These are phyloP conservation scores for Geotrichum klebahnii DNA, from an alignment of 1,139 yeast genomes.

Conservation along the genomic window DNA sequence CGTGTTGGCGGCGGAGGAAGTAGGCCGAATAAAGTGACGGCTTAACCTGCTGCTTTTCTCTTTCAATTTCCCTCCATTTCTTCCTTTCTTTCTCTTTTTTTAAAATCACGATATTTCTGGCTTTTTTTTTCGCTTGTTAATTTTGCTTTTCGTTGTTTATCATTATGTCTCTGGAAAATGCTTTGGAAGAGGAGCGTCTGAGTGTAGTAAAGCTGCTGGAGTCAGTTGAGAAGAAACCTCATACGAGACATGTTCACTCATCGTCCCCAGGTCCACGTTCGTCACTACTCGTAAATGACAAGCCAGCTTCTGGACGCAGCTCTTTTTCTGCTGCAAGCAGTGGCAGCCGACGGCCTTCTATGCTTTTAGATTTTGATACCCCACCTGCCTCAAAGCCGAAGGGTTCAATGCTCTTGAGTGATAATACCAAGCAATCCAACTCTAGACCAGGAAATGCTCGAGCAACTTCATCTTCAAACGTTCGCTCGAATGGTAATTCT, in stretches of 20 bases:
- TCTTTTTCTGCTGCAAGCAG: conserved; percentile 11
- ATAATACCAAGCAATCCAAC: neutral
- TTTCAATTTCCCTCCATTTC: neutral
- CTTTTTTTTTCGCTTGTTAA: neutral
- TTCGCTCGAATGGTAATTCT: neutral
- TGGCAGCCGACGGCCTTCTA: conserved; percentile 11
- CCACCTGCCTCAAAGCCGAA: conserved; percentile 2
- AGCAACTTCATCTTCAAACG: conserved; percentile 1
- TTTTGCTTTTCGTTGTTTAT: neutral
- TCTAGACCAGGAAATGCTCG: neutral
- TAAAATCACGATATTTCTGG: neutral
- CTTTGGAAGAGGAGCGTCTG: conserved; percentile 46
- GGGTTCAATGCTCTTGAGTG: conserved; percentile 8
- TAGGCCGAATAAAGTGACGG: too few relatives aligned
- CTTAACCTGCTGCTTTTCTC: neutral
- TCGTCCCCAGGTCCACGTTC: conserved; percentile 16
- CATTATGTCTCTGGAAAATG: conserved; percentile 46
- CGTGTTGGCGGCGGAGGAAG: too few relatives aligned
- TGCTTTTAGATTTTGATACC: conserved; percentile 11
- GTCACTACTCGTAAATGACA: conserved; percentile 15
- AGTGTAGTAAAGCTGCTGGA: conserved; percentile 42
- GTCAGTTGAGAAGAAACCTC: conserved; percentile 13
- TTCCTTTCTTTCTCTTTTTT: too few relatives aligned
- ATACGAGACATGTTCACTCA: conserved; percentile 8
- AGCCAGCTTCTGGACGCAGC: conserved; percentile 2